Evolutionary conservation across 2,329 filamentous ascomycete species (phyloP).

Genomic region (Trichoderma koningii): DNA sequence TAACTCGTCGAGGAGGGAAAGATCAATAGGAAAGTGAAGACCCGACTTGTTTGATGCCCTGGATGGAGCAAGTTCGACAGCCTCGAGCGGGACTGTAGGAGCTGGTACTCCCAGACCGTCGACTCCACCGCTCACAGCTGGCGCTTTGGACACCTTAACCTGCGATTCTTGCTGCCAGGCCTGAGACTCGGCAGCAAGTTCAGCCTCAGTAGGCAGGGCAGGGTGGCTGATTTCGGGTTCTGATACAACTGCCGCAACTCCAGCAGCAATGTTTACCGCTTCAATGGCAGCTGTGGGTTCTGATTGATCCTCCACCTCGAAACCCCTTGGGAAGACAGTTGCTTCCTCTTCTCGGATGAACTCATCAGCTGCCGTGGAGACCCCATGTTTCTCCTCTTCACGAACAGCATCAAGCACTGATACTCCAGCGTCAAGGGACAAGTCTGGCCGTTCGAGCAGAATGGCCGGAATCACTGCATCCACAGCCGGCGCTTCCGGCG

Average conservation of each 20-base stretch:
- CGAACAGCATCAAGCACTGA: neutral
- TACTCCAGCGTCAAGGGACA: neutral
- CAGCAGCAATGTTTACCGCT: neutral
- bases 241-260: neutral
- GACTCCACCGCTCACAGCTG: neutral
- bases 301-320: neutral
- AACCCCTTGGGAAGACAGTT: constrained; percentile 37
- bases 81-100: neutral
- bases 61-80: neutral
- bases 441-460: constrained; percentile 21
- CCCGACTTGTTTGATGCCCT: constrained; percentile 24
- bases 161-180: neutral
- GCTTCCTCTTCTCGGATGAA: constrained; percentile 55
- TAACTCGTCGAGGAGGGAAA: constrained; percentile 40
- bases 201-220: neutral
- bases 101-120: too few relatives aligned
- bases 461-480: neutral
- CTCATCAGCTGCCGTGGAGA: constrained; percentile 52
- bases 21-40: constrained; percentile 38
- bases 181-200: neutral
- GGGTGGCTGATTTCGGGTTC: neutral
- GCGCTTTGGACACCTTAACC: neutral
- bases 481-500: neutral
- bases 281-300: neutral
- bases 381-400: constrained; percentile 26